These are phyloP conservation scores for Leccinum pallidistipes DNA, from an alignment of 1,284 basidiomycete genomes.

Conservation along the genomic window DNA sequence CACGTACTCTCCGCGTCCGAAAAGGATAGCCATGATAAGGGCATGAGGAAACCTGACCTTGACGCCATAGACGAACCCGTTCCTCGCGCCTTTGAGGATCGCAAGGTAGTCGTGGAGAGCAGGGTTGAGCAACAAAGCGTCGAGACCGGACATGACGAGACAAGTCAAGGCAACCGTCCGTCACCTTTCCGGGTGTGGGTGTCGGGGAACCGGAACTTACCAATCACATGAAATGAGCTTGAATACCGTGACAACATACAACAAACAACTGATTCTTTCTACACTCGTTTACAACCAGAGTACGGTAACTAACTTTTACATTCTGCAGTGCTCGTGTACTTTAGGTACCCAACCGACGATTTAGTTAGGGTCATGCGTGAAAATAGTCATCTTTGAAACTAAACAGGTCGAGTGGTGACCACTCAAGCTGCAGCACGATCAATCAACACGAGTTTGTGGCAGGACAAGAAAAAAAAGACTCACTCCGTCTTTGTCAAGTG, in stretches of 20 bases:
- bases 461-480: slow-evolving; percentile 16
- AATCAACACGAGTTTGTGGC: slow-evolving; percentile 2
- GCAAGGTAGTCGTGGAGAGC: slow-evolving; percentile 88
- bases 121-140: slow-evolving; percentile 55
- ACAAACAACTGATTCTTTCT: not conserved
- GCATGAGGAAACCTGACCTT: slow-evolving; percentile 99
- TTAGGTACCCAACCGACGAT: not conserved
- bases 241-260: not conserved
- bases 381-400: slow-evolving; percentile 46
- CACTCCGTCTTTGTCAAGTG: slow-evolving; percentile 36
- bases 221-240: slow-evolving; percentile 28
- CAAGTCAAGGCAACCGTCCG: not conserved
- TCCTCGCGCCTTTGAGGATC: slow-evolving; percentile 93
- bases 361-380: slow-evolving; percentile 8
- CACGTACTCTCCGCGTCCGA: slow-evolving; percentile 84
- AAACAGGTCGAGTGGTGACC: slow-evolving; percentile 35
- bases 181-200: slow-evolving; percentile 3
- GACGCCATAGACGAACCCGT: slow-evolving; percentile 89
- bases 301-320: not conserved
- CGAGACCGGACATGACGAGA: slow-evolving; percentile 32
- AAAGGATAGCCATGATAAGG: slow-evolving; percentile 96
- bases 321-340: not conserved
- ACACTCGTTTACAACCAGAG: not conserved
- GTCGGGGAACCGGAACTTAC: not conserved
- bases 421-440: slow-evolving; percentile 39